phyloP scores from a whole-genome alignment of 176 grass and related monocot species.

The Aechmea fasciata region DNA sequence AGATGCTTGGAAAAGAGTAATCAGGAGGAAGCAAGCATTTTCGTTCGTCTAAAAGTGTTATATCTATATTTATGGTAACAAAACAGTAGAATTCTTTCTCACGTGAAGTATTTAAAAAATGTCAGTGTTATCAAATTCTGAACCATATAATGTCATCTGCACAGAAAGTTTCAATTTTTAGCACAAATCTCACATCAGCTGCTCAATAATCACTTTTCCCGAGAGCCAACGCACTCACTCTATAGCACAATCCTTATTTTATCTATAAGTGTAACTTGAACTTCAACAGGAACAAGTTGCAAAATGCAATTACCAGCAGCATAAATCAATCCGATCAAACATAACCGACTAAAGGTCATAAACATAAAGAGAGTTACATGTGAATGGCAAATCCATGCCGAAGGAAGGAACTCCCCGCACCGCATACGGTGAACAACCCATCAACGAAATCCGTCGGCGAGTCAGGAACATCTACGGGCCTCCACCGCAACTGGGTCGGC shows the following conservation, averaged over 20 bases:
- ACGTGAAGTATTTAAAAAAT: no score
- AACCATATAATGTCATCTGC: not conserved
- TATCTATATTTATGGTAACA: no score
- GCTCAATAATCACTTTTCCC: not conserved
- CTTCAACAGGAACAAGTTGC: not conserved
- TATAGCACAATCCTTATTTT: no score
- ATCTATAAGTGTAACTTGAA: no score
- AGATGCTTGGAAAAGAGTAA: no score
- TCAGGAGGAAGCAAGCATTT: no score
- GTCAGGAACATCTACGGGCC: slow-evolving; percentile 40
- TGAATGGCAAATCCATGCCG: slow-evolving; percentile 82
- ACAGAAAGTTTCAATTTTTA: not conserved
- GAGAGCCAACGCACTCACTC: no score
- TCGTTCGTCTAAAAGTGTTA: no score
- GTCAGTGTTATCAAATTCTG: no score
- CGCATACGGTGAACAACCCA: slow-evolving; percentile 75
- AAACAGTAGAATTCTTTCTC: no score
- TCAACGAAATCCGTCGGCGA: slow-evolving; percentile 54
- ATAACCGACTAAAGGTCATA: not conserved
- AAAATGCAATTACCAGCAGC: no score
- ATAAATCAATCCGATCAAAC: no score
- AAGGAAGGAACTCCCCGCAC: slow-evolving; percentile 74
- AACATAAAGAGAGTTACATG: slow-evolving; percentile 39
- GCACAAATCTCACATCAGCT: not conserved
- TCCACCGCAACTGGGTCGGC: slow-evolving; percentile 85